Base-by-base conservation (phyloP, 2,329 filamentous ascomycete species). In the Leptographium wingfieldii region DNA sequence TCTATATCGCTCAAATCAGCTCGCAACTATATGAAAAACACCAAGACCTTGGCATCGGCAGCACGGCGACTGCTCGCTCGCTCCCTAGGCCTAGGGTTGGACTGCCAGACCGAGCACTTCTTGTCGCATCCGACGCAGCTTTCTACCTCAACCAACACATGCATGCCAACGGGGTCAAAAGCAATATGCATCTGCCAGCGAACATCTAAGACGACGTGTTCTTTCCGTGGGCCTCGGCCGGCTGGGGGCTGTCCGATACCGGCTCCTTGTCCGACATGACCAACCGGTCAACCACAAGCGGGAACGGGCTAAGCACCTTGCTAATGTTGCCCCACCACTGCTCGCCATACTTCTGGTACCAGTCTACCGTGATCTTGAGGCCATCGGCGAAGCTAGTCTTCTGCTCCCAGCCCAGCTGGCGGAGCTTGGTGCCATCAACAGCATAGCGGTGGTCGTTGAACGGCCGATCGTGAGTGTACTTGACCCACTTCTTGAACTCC, bases 361-460 rank as follows among this genome's bases (percentile, higher is more conserved):
- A 90, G 56, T 85, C 77, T 19, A 88, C 83, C 0, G 86, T 89
- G 55, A 73, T 76, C 61, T 73, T 74, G 59, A 90, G 73, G 9
- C 87, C 87, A 2, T 85, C 78, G 19, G 78, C 78, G 62, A 90
- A 85, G 57, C 72, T 74, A 2, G 81, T 86, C 70, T 82, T 83
- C 69, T 87, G 87, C 59, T 80, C 75, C 87, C 86, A 90, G 27
- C 86, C 87, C 5, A 90, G 76, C 63, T 78, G 73, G 48, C 80
- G 74, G 65, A 90, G 77, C 71, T 88, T 89, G 58, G 79, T 81
- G 40, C 82, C 85, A 68, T 90, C 84, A 2, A 89, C 83, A 12
- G 85, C 85, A 67, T 90, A 90, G 46, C 86, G 77, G 67, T 83
- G 80, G 70, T 90, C 87, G 71, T 90, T 90, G 74, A 88, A 92